Evolutionary conservation across 1,284 basidiomycete genomes (phyloP), one percentile per base, ranked within the genome.

Genomic region (Trichosporon ovoides): DNA sequence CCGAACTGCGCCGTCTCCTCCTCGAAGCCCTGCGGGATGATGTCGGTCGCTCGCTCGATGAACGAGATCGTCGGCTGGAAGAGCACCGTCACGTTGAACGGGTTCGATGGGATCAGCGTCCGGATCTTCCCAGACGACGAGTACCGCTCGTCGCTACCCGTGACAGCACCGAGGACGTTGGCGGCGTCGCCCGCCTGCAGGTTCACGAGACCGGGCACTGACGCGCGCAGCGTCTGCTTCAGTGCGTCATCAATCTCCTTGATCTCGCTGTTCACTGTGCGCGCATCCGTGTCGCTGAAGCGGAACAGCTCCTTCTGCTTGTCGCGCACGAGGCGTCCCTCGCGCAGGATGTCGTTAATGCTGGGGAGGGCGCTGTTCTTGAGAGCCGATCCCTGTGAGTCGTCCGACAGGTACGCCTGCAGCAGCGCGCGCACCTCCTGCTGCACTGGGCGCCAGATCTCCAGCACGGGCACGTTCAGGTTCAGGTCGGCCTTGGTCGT

Each of bases 31-130:
- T 85, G 82, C 1, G 91, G 91, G 20, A 94, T 80, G 20, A 89
- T 81, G 20, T 85, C 83, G 34, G 84, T 71, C 0, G 80, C 81
- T 3, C 88, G 84, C 58, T 88, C 83, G 61, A 98, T 81, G 74
- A 96, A 98, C 0, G 87, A 81, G 11, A 97, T 79, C 7, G 93
- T 95, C 0, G 96, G 95, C 66, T 91, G 90, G 77, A 98, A 97
- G 13, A 99, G 81, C 13, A 94, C 85, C 52, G 87, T 89, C 53
- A 98, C 91, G 77, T 97, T 93, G 80, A 98, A 98, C 1, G 92
- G 89, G 72, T 98, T 90, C 1, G 96, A 87, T 61, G 86, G 86
- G 61, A 97, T 88, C 31, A 98, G 82, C 19, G 89, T 80, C 22
- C 89, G 85, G 78, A 98, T 93, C 55, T 87, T 87, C 50, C 89